These are phyloP conservation scores for Starmera stellimalicola DNA, from an alignment of 1,139 yeast genomes.

Conservation along the genomic window DNA sequence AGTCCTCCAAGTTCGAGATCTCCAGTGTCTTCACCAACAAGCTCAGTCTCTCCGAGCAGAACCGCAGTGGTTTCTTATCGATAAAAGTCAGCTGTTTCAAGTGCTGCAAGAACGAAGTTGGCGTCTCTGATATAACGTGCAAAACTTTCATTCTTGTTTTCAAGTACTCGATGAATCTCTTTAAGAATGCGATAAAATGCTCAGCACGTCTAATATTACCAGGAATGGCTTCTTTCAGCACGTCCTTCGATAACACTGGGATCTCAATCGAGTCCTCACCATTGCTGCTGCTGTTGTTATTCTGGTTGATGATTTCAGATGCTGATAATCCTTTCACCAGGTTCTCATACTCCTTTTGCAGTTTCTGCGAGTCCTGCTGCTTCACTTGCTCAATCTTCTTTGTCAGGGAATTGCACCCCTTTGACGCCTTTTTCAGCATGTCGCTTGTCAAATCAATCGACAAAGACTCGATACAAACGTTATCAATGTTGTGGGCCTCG, in stretches of 20 bases:
- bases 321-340: slow-evolving; percentile 83
- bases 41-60: slow-evolving; percentile 86
- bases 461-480: slow-evolving; percentile 93
- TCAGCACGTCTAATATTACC: slow-evolving; percentile 96
- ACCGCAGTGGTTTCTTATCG: slow-evolving; percentile 81
- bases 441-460: slow-evolving; percentile 87
- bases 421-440: slow-evolving; percentile 64
- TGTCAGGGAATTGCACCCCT: slow-evolving; percentile 72
- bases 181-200: slow-evolving; percentile 87
- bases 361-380: slow-evolving; percentile 67
- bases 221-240: slow-evolving; percentile 88
- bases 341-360: slow-evolving; percentile 85
- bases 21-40: slow-evolving; percentile 84
- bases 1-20: slow-evolving; percentile 81
- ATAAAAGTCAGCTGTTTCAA: slow-evolving; percentile 87
- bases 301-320: slow-evolving; percentile 58
- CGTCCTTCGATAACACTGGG: slow-evolving; percentile 79
- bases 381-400: slow-evolving; percentile 77
- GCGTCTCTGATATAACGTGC: slow-evolving; percentile 95
- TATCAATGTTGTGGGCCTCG: slow-evolving; percentile 97
- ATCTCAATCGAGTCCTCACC: slow-evolving; percentile 82
- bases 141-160: slow-evolving; percentile 96
- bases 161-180: slow-evolving; percentile 85
- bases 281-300: too few species aligned
- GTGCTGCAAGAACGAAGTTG: slow-evolving; percentile 85